Evolutionary conservation across 2,329 filamentous ascomycete genomes (phyloP), one percentile per base, ranked within the genome.

Genomic region (Aphanoascus verrucosus): DNA sequence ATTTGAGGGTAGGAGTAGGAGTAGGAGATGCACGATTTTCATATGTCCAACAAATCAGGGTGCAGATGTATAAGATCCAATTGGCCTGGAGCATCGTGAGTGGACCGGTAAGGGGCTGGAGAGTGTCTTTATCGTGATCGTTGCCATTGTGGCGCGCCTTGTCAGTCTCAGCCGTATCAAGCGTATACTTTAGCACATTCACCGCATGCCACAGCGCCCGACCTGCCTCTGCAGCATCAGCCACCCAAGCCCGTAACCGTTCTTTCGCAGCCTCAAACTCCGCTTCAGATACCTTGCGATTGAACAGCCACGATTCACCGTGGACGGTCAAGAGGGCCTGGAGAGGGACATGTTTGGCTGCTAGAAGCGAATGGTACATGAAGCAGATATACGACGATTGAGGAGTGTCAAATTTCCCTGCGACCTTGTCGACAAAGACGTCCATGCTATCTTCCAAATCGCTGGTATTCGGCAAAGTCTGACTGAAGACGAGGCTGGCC

Each of bases 231-330:
- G 62, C 59, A 6, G 58, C 56, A 34, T 64, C 60, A 11, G 55
- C 57, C 15, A 64, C 59, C 67, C 67, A 69, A 23, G 50, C 54
- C 43, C 62, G 60, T 11, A 69, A 54, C 32, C 52, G 60, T 31
- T 53, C 56, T 52, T 67, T 68, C 2, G 65, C 64, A 12, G 56
- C 46, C 40, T 60, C 58, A 45, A 67, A 68, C 37, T 67, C 62
- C 4, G 58, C 53, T 58, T 67, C 61, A 15, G 64, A 59, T 17
- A 68, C 55, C 55, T 68, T 68, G 47, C 61, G 62, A 44, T 65
- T 67, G 54, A 67, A 63, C 41, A 68, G 59, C 67, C 66, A 68
- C 3, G 65, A 67, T 56, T 68, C 65, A 31, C 66, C 65, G 44
- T 62, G 63, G n/a, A 67, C 65, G 5, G 64, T 62, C 32, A 69